Base-by-base conservation (phyloP, 2,329 filamentous ascomycete genomes). In the Sphaerulina musiva region DNA sequence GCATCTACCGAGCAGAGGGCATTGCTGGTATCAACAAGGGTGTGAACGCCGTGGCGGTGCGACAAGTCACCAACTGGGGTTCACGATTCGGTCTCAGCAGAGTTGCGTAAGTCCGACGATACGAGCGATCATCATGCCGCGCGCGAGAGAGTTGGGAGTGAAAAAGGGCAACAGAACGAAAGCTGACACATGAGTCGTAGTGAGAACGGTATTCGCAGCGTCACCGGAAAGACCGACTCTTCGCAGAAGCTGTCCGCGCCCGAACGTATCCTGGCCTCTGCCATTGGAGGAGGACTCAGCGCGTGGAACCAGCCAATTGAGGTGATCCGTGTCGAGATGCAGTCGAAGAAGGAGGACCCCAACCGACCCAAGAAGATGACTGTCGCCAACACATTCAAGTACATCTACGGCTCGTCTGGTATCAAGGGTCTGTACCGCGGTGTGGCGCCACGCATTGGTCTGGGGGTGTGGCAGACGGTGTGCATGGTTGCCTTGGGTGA, bases 231-330 rank as follows among this genome's bases (percentile, higher is more conserved):
- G 80, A 81, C 85, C 62, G 78, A 92, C 10, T 45, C 51, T 20
- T 78, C 79, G 63, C 83, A 92, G 71, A 90, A 89, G 78, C 82
- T 98, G 60, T 78, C 76, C 63, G 83, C 86, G 31, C 70, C 78
- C 57, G 93, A 98, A 80, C 97, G 97, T 83, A 86, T 98, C 69
- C 72, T 89, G 54, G 91, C 93, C 46, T 89, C 85, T 60, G 83
- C 83, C 62, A 72, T 98, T 8, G 93, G 93, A 77, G 93, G 93
- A 82, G 93, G 93, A 71, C 80, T 98, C 67, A 90, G 85, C 59
- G 93, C 93, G 62, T 98, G 93, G 93, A 98, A 98, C 77, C 93
- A 98, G 81, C 93, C 93, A 59, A 98, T 98, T 72, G 93, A 98
- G 82, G 93, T 98, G 71, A 96, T 98, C 72, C 89, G 93, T 62